Conservation (phyloP, 768 basidiomycete genomes). For the Tricholoma matsutake region DNA sequence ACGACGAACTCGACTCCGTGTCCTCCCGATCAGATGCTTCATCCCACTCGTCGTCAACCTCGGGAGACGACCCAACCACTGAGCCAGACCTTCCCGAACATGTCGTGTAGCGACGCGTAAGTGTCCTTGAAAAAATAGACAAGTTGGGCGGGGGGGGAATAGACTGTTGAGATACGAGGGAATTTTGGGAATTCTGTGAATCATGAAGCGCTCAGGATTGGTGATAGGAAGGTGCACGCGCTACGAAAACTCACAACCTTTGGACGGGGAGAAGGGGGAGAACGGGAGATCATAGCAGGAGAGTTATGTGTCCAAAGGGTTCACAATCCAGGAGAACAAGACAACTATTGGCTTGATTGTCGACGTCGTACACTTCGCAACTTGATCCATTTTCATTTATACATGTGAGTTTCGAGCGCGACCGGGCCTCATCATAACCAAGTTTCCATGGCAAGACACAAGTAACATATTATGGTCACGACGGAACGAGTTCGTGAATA, state of each 20-base stretch:
- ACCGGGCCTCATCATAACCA: neutral
- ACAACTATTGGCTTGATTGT: neutral
- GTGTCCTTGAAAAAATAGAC: neutral
- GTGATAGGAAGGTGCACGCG: neutral
- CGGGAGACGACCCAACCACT: neutral
- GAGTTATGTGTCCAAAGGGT: neutral
- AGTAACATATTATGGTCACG: too few species aligned
- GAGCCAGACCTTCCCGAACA: neutral
- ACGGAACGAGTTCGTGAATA: neutral
- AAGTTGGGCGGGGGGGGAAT: conserved; percentile 1
- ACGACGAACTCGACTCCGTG: neutral
- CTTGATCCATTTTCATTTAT: neutral
- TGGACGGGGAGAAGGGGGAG: neutral
- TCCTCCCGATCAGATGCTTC: neutral
- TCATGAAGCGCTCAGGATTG: neutral
- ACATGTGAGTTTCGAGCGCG: neutral
- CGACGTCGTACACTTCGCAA: neutral
- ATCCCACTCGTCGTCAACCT: neutral
- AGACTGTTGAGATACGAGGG: conserved; percentile 4
- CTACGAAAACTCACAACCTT: neutral
- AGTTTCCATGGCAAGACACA: too few species aligned
- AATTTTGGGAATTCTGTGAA: neutral
- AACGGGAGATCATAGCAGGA: neutral
- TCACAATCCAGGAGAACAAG: neutral
- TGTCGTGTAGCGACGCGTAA: conserved; percentile 3